phyloP scores from a whole-genome alignment of 129 eudicot genomes.

The Helianthus tuberosus region DNA sequence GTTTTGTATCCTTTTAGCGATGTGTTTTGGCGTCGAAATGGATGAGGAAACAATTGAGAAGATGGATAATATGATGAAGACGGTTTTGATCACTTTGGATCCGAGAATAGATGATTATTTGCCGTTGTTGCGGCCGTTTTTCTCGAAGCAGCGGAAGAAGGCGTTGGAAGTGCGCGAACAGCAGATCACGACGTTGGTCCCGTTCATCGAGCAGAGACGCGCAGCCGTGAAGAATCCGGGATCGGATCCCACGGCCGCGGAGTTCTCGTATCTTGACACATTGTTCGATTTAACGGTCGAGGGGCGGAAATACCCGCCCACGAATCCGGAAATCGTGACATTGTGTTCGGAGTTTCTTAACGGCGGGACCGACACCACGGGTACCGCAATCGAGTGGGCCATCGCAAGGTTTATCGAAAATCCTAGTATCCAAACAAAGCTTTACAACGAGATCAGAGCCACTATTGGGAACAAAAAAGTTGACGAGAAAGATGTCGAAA shows the following conservation, averaged over 20 bases:
- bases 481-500: conserved; percentile 64
- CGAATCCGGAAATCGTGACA: conserved; percentile 62
- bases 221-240: conserved; percentile 46
- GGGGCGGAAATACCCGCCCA: conserved; percentile 52
- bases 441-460: conserved; percentile 53
- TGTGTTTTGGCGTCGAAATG: conserved; percentile 86
- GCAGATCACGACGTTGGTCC: conserved; percentile 63
- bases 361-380: conserved; percentile 92
- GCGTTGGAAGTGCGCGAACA: conserved; percentile 49
- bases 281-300: conserved; percentile 61
- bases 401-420: conserved; percentile 70
- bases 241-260: conserved; percentile 45
- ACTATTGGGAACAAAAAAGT: conserved; percentile 53
- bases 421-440: conserved; percentile 54
- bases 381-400: conserved; percentile 89
- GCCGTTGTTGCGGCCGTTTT: conserved; percentile 62
- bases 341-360: conserved; percentile 79
- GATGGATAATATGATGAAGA: conserved; percentile 75
- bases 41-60: conserved; percentile 57
- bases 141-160: conserved; percentile 57
- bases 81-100: conserved; percentile 56
- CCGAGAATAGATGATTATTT: conserved; percentile 76
- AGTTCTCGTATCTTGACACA: conserved; percentile 76
- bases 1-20: conserved; percentile 61
- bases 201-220: conserved; percentile 56